phyloP scores from a whole-genome alignment of 176 grass and related monocot genomes.

The Oryza glaberrima region DNA sequence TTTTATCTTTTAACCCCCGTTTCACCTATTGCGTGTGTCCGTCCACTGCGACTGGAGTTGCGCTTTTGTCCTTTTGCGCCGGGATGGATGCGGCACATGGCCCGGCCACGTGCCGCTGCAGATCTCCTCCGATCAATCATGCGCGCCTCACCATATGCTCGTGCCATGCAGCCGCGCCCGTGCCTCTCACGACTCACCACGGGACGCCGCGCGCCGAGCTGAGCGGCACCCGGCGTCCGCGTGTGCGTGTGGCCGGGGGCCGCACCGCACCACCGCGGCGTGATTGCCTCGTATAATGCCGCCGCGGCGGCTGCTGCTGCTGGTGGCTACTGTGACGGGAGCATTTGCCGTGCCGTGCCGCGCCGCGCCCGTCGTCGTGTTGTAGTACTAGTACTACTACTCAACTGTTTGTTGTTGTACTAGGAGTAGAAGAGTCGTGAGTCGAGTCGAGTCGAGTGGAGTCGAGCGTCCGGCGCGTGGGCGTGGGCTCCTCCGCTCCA shows the following conservation, averaged over 20 bases:
- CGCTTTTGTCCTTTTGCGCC: slow-evolving; percentile 7
- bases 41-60: too few species aligned
- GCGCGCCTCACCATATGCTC: neutral
- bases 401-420: too few species aligned
- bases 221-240: too few species aligned
- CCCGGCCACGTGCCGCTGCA: slow-evolving; percentile 14
- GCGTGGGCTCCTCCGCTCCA: too few species aligned
- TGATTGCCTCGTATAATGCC: neutral
- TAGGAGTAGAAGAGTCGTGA: too few species aligned
- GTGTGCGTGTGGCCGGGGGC: too few species aligned
- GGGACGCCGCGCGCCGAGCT: neutral
- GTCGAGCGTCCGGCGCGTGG: too few species aligned
- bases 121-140: slow-evolving; percentile 11
- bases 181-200: neutral
- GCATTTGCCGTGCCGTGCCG: too few species aligned
- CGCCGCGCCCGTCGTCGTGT: neutral
- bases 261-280: too few species aligned
- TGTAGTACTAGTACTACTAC: neutral
- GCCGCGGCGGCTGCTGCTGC: neutral
- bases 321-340: too few species aligned
- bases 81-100: slow-evolving; percentile 16
- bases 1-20: neutral
- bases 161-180: neutral
- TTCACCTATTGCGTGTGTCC: too few species aligned
- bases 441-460: too few species aligned